phyloP scores from a whole-genome alignment of 768 basidiomycete genomes.

The Termitomyces sp. region DNA sequence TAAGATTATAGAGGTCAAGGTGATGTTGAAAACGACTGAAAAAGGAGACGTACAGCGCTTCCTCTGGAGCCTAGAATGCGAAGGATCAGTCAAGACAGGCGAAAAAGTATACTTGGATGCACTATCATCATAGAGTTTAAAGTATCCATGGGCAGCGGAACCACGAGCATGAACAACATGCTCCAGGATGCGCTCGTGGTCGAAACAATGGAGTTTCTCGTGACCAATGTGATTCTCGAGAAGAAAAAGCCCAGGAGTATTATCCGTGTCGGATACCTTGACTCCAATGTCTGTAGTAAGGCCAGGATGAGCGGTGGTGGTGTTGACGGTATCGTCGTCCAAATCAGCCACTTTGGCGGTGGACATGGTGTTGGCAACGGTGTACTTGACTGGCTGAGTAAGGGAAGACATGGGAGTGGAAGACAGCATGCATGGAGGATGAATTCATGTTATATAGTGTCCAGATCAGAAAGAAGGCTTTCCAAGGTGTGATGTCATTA shows the following conservation, averaged over 20 bases:
- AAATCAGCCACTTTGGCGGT: background rate
- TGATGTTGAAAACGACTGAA: no score
- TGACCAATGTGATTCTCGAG: constrained; percentile 77
- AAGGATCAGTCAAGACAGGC: constrained; percentile 69
- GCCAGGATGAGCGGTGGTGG: constrained; percentile 13
- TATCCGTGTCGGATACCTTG: constrained; percentile 58
- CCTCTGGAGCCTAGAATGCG: constrained; percentile 74
- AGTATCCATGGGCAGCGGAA: constrained; percentile 76
- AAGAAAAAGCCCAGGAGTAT: constrained; percentile 58
- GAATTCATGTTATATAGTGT: background rate
- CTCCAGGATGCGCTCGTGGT: constrained; percentile 86
- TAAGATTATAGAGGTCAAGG: background rate
- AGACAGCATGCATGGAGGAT: background rate
- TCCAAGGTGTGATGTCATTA: background rate
- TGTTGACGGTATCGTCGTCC: background rate
- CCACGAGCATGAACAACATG: constrained; percentile 74
- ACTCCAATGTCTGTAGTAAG: constrained; percentile 65
- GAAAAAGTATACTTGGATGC: constrained; percentile 73
- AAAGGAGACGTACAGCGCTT: constrained; percentile 66
- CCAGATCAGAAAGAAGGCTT: background rate
- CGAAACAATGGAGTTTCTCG: constrained; percentile 77
- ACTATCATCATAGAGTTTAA: constrained; percentile 68
- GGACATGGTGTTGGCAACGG: background rate
- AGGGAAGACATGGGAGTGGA: background rate
- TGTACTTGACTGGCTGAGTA: background rate